Base-by-base conservation (phyloP, 2,329 filamentous ascomycete species). In the Trichophyton benhamiae region DNA sequence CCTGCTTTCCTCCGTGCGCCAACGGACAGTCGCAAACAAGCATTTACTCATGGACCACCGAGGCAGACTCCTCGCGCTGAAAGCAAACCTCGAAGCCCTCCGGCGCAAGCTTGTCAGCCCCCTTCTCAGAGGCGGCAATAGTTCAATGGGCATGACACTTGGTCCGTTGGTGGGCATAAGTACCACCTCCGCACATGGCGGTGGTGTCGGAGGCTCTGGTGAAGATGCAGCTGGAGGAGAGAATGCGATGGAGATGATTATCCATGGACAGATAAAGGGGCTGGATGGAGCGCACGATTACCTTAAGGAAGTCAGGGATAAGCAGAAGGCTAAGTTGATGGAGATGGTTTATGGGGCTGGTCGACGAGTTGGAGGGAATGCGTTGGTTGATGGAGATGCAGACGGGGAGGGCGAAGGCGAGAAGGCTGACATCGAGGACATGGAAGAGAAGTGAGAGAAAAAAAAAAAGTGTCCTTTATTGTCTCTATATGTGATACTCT, bases 21-120 rank as follows among this genome's bases (percentile, higher is more conserved):
- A 87, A 62, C 88, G 87, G 68, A 96, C 91, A 1, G 85, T 96
- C 25, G 83, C 84, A 64, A 95, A 96, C 77, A 96, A 96, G 75
- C 84, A 85, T 65, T 82, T 95, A 41, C 81, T 97, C 7, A 84
- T 94, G 65, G 87, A 91, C 68, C 91, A 96, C 74, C 94, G 95
- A 68, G 85, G 87, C 63, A 87, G 88, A 64, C 82, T 97, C 44
- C 80, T 94, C 60, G 87, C 87, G 2, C 81, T 97, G 46, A 94
- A 95, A 72, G 86, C 89, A 9, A 92, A 89, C 67, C 82, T 97
- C 15, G 91, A 96, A 76, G 87, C 82, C n/a, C 78, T 96, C 55
- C 80, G 92, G 41, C 82, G 87, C 65, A 94, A 91, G 72, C 80
- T 96, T 17, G 88, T 96, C 46, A 89, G 85, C 60, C 92, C 92